These are phyloP conservation scores for Sarcodon sp. DNA, from an alignment of 768 basidiomycete species.

Conservation along the genomic window DNA sequence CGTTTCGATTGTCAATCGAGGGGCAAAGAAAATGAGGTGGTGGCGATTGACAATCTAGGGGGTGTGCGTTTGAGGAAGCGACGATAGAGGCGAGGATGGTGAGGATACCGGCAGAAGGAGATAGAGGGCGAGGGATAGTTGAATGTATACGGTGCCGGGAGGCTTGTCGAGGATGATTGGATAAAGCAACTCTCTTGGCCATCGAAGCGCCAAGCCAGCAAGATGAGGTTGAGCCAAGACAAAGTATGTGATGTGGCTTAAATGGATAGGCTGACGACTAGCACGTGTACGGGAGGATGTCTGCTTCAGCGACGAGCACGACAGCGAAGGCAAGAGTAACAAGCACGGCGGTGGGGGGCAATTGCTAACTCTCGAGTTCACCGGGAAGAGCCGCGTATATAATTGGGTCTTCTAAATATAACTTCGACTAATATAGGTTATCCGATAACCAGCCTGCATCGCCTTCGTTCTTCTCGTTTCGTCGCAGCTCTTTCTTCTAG, in stretches of 20 bases:
- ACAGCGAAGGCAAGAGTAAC: not conserved
- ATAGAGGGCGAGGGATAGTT: conserved; percentile 2
- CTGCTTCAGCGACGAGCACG: not conserved
- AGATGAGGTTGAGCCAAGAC: not conserved
- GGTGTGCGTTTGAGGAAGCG: conserved; percentile 31
- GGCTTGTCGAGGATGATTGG: conserved; percentile 6
- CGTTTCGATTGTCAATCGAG: conserved; percentile 3
- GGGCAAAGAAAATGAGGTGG: conserved; percentile 58
- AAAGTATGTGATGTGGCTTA: too few relatives aligned
- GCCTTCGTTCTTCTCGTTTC: conserved; percentile 46
- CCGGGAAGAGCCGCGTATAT: conserved; percentile 5
- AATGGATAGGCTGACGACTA: too few relatives aligned
- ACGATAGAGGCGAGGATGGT: conserved; percentile 40
- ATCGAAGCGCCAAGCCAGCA: conserved; percentile 8
- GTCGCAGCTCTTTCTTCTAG: conserved; percentile 25
- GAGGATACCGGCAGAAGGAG: conserved; percentile 25
- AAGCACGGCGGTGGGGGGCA: conserved; percentile 8
- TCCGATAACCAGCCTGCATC: conserved; percentile 21
- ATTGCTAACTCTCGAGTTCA: conserved; percentile 5
- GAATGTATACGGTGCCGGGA: conserved; percentile 1
- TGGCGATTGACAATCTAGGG: conserved; percentile 19
- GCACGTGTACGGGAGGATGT: not conserved
- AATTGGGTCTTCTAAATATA: conserved; percentile 3
- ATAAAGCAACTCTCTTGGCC: conserved; percentile 15
- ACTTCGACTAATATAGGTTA: conserved; percentile 2